phyloP scores from a whole-genome alignment of 2,329 filamentous ascomycete species.

The Fulvia fulva region DNA sequence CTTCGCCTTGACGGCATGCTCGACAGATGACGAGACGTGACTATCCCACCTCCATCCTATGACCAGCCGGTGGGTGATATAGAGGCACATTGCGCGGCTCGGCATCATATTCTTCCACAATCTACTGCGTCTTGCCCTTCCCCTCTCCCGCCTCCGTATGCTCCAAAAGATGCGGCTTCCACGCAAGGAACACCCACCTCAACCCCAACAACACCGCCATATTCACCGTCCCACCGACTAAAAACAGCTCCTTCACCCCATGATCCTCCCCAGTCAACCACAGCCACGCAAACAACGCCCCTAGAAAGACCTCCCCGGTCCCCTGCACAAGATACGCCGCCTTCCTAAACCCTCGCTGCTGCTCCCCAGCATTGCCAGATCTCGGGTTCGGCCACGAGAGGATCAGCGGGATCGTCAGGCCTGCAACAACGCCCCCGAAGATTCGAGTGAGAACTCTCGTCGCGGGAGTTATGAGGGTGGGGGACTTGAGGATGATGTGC shows the following conservation, averaged over 20 bases:
- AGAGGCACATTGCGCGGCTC: too few relatives aligned
- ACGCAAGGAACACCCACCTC: slow-evolving; percentile 5
- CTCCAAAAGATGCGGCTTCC: slow-evolving; percentile 11
- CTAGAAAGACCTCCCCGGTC: slow-evolving; percentile 7
- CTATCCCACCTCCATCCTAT: too few relatives aligned
- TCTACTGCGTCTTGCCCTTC: background rate
- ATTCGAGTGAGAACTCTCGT: slow-evolving; percentile 3
- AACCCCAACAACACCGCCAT: slow-evolving; percentile 7
- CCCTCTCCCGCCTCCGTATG: background rate
- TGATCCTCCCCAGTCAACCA: slow-evolving; percentile 1
- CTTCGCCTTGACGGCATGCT: too few relatives aligned
- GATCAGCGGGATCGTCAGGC: slow-evolving; percentile 8
- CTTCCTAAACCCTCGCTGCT: slow-evolving; percentile 3
- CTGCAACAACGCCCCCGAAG: slow-evolving; percentile 10
- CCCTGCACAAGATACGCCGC: slow-evolving; percentile 11
- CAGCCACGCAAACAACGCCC: slow-evolving; percentile 1
- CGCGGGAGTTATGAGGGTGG: slow-evolving; percentile 3
- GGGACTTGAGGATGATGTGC: slow-evolving; percentile 3
- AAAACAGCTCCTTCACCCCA: slow-evolving; percentile 3
- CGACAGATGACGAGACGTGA: too few relatives aligned
- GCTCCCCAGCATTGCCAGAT: background rate
- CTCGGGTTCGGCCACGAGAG: slow-evolving; percentile 7
- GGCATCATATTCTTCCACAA: too few relatives aligned
- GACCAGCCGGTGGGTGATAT: too few relatives aligned
- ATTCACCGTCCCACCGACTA: slow-evolving; percentile 2